Evolutionary conservation across 371 early-diverging fungal genomes (phyloP).

Genomic region (Syncephalastrum racemosum): DNA sequence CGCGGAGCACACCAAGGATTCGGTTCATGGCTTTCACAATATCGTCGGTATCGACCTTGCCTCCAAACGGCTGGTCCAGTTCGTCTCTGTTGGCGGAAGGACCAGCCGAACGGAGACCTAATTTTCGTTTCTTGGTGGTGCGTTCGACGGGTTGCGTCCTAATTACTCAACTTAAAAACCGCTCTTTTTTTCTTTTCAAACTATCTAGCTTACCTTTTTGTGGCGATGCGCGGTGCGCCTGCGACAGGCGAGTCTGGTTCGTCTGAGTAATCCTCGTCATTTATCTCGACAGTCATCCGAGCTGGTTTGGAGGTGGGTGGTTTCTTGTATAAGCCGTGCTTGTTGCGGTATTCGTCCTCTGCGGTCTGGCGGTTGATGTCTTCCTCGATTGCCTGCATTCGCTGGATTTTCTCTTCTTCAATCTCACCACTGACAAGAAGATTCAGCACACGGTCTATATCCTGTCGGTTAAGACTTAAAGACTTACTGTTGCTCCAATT

Average conservation of each 20-base stretch:
- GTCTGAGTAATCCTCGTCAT: constrained; percentile 6
- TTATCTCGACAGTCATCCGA: constrained; percentile 13
- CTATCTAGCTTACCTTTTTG: too few species aligned
- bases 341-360: constrained; percentile 35
- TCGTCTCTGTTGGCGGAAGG: neutral
- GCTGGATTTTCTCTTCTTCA: constrained; percentile 30
- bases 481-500: neutral
- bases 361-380: constrained; percentile 31
- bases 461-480: neutral
- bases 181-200: too few species aligned
- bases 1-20: constrained; percentile 24
- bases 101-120: too few species aligned
- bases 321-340: constrained; percentile 44
- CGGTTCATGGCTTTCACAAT: constrained; percentile 35
- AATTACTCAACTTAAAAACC: too few species aligned
- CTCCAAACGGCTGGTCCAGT: constrained; percentile 3
- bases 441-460: neutral
- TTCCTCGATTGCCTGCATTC: constrained; percentile 16
- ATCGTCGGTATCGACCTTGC: neutral
- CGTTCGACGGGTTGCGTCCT: neutral
- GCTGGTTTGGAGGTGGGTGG: constrained; percentile 27
- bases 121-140: neutral
- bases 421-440: constrained; percentile 20
- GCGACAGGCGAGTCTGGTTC: too few species aligned
- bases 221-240: too few species aligned